Evolutionary conservation across 805 yeast species (phyloP).

Genomic region (Wickerhamomyces alni): DNA sequence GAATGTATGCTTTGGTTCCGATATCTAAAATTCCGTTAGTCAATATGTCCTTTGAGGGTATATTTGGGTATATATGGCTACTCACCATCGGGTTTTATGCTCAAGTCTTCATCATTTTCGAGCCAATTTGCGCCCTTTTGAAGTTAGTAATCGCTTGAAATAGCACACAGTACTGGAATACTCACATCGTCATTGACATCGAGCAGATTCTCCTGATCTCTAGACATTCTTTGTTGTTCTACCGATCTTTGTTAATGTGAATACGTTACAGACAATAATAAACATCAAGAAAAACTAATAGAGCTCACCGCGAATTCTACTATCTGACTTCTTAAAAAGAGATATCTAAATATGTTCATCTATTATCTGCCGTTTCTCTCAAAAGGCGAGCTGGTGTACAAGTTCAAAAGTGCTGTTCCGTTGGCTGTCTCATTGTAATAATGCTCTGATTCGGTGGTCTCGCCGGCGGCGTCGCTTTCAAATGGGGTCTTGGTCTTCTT

Average conservation of each 20-base stretch:
- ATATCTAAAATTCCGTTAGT: constrained; percentile 4
- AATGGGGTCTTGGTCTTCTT: constrained; percentile 13
- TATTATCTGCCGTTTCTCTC: too few species aligned
- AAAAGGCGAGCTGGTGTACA: too few species aligned
- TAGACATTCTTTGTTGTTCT: constrained; percentile 1
- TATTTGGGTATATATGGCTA: background rate
- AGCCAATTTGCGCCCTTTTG: constrained; percentile 15
- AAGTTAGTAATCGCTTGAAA: constrained; percentile 2
- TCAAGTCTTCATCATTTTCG: constrained; percentile 19
- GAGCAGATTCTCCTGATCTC: constrained; percentile 5
- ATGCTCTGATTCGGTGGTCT: constrained; percentile 7
- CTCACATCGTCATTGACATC: constrained; percentile 10
- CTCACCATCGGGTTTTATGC: constrained; percentile 11
- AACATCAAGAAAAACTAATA: too few species aligned
- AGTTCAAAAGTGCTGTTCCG: constrained; percentile 15
- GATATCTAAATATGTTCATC: too few species aligned
- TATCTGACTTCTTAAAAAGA: too few species aligned
- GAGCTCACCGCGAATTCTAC: too few species aligned
- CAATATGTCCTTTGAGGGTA: background rate
- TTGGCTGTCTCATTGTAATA: constrained; percentile 12
- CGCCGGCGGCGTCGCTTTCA: constrained; percentile 2
- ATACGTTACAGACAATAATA: too few species aligned
- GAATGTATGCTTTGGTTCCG: constrained; percentile 27
- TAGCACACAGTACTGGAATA: background rate
- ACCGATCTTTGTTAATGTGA: background rate